Evolutionary conservation across 2,329 filamentous ascomycete species (phyloP), one percentile per base, ranked within the genome.

Genomic region (Diplodia mutila): DNA sequence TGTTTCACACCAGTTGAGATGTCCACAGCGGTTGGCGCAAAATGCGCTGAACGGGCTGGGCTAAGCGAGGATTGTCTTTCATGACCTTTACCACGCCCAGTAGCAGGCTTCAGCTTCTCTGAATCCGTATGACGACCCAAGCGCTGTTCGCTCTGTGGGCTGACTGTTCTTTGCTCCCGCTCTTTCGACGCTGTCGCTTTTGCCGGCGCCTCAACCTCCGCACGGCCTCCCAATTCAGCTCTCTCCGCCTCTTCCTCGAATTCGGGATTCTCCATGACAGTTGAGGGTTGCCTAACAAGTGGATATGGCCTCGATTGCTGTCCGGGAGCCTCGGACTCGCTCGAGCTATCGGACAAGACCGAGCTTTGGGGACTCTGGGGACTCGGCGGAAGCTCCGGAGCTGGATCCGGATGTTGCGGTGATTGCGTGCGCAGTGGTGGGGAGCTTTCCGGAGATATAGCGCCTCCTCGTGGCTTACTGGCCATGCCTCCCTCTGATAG

Each of bases 1-100:
- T 94, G 91, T 70, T 84, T 88, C 32, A 90, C 82, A 1, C 84
- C 79, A 14, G 88, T 75, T 51, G 81, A 73, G 18, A 82, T 77
- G 27, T 85, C 81, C 7, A 86, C 85, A 39, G 86, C 81, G 8
- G 84, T 82, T 11, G 84, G 75, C 1, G 87, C 87, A 75, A 93
- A 93, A 72, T 87, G 90, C 14, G 91, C 87, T 34, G 85, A 87
- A 39, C 90, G 85, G 27, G 82, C 85, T n/a, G 90, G 90, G 71
- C 90, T 93, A 64, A 83, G 74, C 16, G 79, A 83, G 4, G 79
- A 74, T 12, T 80, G 77, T 59, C 78, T 75, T 11, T 75, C 75
- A 9, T 53, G 34, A 32, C 37, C 16, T 11, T 27, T 51, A 14
- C 21, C 27, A 23, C 46, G 49, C n/a, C 46, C 34, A n/a, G 46